Base-by-base conservation (phyloP, 345 rosid genomes). In the Corchorus olitorius region DNA sequence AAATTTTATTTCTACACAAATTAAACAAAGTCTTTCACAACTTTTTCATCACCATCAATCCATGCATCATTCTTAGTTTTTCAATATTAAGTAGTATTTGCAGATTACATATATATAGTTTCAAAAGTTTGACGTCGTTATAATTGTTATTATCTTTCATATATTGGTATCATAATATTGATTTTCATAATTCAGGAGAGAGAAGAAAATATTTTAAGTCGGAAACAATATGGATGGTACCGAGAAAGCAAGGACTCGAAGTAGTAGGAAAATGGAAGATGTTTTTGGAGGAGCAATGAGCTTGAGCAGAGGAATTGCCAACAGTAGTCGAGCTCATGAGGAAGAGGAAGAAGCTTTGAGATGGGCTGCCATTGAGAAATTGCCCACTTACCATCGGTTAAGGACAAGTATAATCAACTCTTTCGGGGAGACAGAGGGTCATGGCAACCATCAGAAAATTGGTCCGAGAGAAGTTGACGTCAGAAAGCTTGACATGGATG, bases 311-410 rank as follows among this genome's bases (percentile, higher is more conserved):
- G 73, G 80, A 2, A 86, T 92, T 1, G 79, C 89, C 58, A 80
- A 88, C 33, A 86, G 84, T 56, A 83, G 81, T 54, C 81, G 81
- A 4, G 81, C 73, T 2, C 27, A 27, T 27, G 89, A 83, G 45
- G 95, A 90, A 65, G 98, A 93, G 13, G 95, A 94, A 79, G 98
- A 94, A 75, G 97, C 97, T n/a, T 89, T 94, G 10, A 93, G 82
- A 83, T 93, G 98, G 98, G 97, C 97, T 4, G 97, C 98, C 53
- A 90, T 94, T 27, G 98, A 94, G 87, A 93, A 87, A 70, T 76
- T 94, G 58, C 98, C 97, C 7, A 94, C 98, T 0, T 93, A 91
- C 76, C 89, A 84, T 60, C 87, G 98, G 34, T 70, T 94, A 34
- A 86, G 95, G 16, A 94, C 97, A 65, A 87, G 92, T 52, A 83